Conservation (phyloP, 345 rosid genomes). For the Nasturtium officinale region DNA sequence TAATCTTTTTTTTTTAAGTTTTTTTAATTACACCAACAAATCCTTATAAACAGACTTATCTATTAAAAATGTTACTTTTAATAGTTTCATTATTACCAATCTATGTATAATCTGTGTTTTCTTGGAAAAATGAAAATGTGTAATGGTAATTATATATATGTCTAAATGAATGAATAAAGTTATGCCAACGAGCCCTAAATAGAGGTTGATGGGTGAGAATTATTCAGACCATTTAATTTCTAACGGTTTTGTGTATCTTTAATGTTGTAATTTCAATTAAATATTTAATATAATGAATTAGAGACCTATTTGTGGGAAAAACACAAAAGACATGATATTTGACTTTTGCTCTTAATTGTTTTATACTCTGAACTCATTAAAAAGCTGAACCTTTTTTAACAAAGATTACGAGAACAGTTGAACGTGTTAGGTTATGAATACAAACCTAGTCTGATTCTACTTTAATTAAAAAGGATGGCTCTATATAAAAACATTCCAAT, state of each 20-base stretch:
- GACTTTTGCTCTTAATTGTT: constrained; percentile 28
- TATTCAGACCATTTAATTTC: constrained; percentile 34
- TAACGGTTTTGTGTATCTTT: constrained; percentile 32
- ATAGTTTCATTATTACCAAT: not conserved
- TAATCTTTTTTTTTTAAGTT: no score
- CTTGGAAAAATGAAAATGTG: not conserved
- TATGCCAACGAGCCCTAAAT: constrained; percentile 34
- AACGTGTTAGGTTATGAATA: not conserved
- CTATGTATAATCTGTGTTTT: not conserved
- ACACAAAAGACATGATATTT: constrained; percentile 17
- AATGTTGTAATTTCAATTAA: constrained; percentile 3
- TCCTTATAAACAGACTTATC: not conserved
- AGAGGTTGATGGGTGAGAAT: constrained; percentile 33
- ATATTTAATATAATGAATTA: not conserved
- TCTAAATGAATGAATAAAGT: constrained; percentile 30
- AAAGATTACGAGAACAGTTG: not conserved
- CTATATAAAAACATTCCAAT: not conserved
- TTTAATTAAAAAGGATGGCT: not conserved
- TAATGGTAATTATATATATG: constrained; percentile 7
- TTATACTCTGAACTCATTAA: constrained; percentile 1
- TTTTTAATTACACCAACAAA: not conserved
- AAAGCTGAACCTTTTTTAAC: not conserved
- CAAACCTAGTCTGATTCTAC: constrained; percentile 1
- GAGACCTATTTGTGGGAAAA: constrained; percentile 8
- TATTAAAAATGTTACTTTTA: not conserved